Evolutionary conservation across 176 grass and related monocot species (phyloP).

Genomic region (Avena atlantica): DNA sequence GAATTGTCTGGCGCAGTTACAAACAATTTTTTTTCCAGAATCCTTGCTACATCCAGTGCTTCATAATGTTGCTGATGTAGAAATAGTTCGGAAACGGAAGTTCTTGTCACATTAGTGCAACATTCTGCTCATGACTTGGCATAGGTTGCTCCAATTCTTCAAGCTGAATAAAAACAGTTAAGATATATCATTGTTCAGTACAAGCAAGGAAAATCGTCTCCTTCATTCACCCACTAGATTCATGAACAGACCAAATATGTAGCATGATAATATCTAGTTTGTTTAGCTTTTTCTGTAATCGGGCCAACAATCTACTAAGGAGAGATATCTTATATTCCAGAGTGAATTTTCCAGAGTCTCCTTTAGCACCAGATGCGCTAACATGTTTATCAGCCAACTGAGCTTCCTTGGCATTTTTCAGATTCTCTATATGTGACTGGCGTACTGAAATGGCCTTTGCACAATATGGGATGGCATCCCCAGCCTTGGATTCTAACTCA

Average conservation of each 20-base stretch:
- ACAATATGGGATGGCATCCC: conserved; percentile 78
- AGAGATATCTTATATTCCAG: conserved; percentile 68
- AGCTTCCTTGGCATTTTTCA: conserved; percentile 50
- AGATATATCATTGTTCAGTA: too few species aligned
- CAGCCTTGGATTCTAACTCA: conserved; percentile 58
- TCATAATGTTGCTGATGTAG: conserved; percentile 47
- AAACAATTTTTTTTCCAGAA: too few species aligned
- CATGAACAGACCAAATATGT: background rate
- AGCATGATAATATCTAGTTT: background rate
- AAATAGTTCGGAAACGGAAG: conserved; percentile 62
- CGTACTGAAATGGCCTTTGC: conserved; percentile 66
- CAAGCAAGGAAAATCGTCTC: too few species aligned
- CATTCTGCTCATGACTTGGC: conserved; percentile 38
- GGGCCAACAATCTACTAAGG: conserved; percentile 65
- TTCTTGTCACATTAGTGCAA: conserved; percentile 32
- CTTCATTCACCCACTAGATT: too few species aligned
- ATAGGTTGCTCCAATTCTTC: too few species aligned
- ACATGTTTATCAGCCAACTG: conserved; percentile 35
- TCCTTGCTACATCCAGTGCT: conserved; percentile 50
- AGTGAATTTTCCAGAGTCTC: too few species aligned
- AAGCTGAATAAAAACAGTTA: too few species aligned
- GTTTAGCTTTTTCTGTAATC: conserved; percentile 90
- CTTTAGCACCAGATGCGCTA: background rate
- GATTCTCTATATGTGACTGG: conserved; percentile 65
- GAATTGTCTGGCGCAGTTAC: too few species aligned